Base-by-base conservation (phyloP, 306 rosid genomes). In the Echinosophora koreensis region DNA sequence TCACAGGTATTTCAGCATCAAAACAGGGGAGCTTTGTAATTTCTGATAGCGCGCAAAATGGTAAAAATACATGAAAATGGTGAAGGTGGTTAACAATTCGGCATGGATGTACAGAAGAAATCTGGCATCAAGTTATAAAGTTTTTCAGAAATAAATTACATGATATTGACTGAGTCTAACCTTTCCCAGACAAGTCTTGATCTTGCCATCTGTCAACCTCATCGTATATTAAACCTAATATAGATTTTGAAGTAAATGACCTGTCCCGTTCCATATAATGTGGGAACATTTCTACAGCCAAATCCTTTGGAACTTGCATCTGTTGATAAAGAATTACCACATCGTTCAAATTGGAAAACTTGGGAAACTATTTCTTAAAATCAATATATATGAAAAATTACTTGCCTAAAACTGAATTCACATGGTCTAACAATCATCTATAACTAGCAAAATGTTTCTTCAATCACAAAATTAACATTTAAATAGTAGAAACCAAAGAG, bases 151-250 rank as follows among this genome's bases (percentile, higher is more conserved):
- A 12, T 8, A 58, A 65, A 5, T 4, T 4, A 68, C 38, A 18
- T 22, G 13, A 76, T 41, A n/a, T 14, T 13, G 28, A 39, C 11
- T 6, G 13, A 10, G 56, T 18, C 78, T 82, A 47, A 89, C 97
- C 92, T 76, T 32, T 79, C 52, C 14, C 47, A 1, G 87, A 67
- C 6, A 2, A 2, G 66, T 80, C 82, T 27, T 85, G 79, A 27
- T 81, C 39, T 73, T 82, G 87, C 84, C 77, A 81, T 17, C 11
- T 22, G 47, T 32, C 1, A 76, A 89, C 97, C 15, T 69, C 80
- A 60, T 94, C 89, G 38, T 81, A 94, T 60, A 94, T 92, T 69
- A 13, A 41, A 66, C 96, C 97, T 73, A 94, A 51, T 74, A 94
- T 77, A 17, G 93, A 90, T 35, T 87, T 84, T 13, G 97, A 94